Percentiles rank a stretch among this genome's conserved stretches.
These are phyloP conservation scores for Firmiana major DNA, from an alignment of 345 rosid species.

Conservation along the genomic window DNA sequence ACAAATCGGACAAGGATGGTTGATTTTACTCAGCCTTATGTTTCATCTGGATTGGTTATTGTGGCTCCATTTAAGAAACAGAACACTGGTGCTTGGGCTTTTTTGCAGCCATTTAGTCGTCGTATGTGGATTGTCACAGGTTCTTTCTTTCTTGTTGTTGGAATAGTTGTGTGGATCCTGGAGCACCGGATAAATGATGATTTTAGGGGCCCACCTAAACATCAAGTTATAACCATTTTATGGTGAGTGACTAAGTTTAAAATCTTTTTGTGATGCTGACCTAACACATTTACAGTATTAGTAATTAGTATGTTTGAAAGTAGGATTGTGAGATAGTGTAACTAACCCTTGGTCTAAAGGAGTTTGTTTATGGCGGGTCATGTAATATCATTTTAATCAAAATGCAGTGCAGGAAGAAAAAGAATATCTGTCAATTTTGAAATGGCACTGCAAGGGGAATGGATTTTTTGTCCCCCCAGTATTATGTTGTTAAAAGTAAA, in stretches of 20 bases:
- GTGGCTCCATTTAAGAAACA: conserved; percentile 75
- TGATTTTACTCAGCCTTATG: conserved; percentile 93
- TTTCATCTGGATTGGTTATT: conserved; percentile 83
- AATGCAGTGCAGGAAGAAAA: neutral
- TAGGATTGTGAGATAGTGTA: neutral
- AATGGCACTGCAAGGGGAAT: neutral
- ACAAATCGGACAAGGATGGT: conserved; percentile 81
- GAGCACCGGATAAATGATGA: conserved; percentile 93
- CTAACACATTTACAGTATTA: neutral
- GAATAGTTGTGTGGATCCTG: conserved; percentile 85
- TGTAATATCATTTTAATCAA: neutral
- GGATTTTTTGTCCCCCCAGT: neutral
- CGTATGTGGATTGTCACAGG: conserved; percentile 75
- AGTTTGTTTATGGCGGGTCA: neutral
- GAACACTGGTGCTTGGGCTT: conserved; percentile 92
- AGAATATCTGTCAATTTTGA: neutral
- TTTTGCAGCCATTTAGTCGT: conserved; percentile 67
- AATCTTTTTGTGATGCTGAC: neutral
- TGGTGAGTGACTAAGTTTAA: conserved; percentile 49
- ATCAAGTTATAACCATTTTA: conserved; percentile 69
- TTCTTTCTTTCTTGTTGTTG: conserved; percentile 64
- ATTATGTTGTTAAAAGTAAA: neutral
- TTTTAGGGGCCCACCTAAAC: conserved; percentile 85
- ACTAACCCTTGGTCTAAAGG: neutral
- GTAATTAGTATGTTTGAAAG: neutral